Evolutionary conservation across 1,284 basidiomycete species (phyloP), one percentile per base, ranked within the genome.

Genomic region (Ganoderma meredithae): DNA sequence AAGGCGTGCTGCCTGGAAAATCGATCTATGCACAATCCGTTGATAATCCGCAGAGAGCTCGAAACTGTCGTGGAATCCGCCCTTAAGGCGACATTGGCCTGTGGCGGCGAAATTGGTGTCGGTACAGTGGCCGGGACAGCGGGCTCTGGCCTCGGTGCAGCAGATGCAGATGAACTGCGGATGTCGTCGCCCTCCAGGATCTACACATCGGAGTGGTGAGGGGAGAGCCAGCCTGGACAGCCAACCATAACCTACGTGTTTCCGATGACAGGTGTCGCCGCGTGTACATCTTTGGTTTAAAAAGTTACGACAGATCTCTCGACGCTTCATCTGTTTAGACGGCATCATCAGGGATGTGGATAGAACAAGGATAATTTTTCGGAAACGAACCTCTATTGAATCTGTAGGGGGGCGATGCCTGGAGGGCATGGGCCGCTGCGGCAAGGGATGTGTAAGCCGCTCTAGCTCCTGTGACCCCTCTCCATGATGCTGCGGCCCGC

Each of bases 291-390:
- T 33, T 2, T 66, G 71, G 43, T 43, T 25, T 60, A n/a, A 61
- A 8, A 67, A 72, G 5, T 70, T 60, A 7, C 55, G 41, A 47
- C 74, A 76, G 8, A 73, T 41, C 36, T 70, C 70, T n/a, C 25
- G 63, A 15, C 27, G 44, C 27, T 44, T 25, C 55, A 66, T 68
- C 71, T 69, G 68, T 25, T 33, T 22, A 17, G 2, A 33, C 27
- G 52, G 15, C 52, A 25, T 8, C 17, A 55, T 55, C 52, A 55
- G 52, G 13, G 31, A 55, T 31, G 27, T 19, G 22, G 27, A 13
- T 13, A 25, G 39, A 2, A 3, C 19, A 59, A 17, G 39, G 19
- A 7, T 10, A 41, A 49, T 40, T 22, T 3, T n/a, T 8, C 17
- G 13, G 39, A 22, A 2, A 59, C 39, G 39, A 1, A 69, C 68